Conservation (phyloP, 129 eudicot species). For the Rutidosis leptorrhynchoides region DNA sequence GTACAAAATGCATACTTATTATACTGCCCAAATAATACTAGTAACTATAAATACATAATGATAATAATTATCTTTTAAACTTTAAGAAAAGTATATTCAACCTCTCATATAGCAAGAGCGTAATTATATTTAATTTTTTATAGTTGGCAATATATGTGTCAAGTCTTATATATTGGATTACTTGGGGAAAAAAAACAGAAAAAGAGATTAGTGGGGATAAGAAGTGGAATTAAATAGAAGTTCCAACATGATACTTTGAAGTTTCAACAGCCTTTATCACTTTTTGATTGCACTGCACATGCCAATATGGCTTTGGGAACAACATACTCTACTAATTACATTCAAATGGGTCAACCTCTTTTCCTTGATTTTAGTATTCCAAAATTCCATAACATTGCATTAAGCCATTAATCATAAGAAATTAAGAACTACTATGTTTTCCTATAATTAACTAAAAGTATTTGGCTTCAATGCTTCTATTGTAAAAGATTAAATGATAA, state of each 20-base stretch:
- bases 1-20: too few relatives aligned
- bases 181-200: not conserved
- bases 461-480: too few relatives aligned
- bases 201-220: slow-evolving; percentile 38
- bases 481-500: too few relatives aligned
- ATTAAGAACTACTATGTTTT: slow-evolving; percentile 40
- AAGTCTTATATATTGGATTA: too few relatives aligned
- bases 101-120: too few relatives aligned
- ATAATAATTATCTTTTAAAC: too few relatives aligned
- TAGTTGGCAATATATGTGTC: too few relatives aligned
- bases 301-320: slow-evolving; percentile 62
- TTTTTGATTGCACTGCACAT: slow-evolving; percentile 57
- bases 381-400: slow-evolving; percentile 48
- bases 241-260: slow-evolving; percentile 43
- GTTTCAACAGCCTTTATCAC: slow-evolving; percentile 24
- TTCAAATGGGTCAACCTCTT: slow-evolving; percentile 58
- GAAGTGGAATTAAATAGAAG: slow-evolving; percentile 34
- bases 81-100: too few relatives aligned
- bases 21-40: too few relatives aligned
- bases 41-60: too few relatives aligned
- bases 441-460: not conserved
- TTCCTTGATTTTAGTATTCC: slow-evolving; percentile 48
- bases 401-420: too few relatives aligned
- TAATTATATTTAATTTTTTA: too few relatives aligned
- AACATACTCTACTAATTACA: slow-evolving; percentile 53